phyloP scores from a whole-genome alignment of 2,329 filamentous ascomycete species.

The Monosporascus sp. region DNA sequence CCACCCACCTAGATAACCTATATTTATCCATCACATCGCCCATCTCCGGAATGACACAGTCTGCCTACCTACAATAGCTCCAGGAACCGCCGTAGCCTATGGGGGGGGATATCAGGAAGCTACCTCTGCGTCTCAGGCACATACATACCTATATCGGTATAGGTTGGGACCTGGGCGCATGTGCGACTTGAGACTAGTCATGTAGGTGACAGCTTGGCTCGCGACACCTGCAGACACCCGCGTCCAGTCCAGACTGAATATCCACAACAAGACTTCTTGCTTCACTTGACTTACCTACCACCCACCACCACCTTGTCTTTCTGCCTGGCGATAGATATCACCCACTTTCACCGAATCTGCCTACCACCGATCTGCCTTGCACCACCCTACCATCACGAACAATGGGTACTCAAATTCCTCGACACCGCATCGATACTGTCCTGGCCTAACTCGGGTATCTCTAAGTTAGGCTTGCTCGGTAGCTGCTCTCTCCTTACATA shows the following conservation, averaged over 20 bases:
- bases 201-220: constrained; percentile 9
- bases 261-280: not conserved
- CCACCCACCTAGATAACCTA: not conserved
- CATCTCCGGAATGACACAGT: constrained; percentile 18
- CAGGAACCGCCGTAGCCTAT: too few species aligned
- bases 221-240: constrained; percentile 23
- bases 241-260: constrained; percentile 15
- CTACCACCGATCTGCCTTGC: not conserved
- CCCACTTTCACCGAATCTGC: not conserved
- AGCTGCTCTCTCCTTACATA: not conserved
- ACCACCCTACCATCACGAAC: not conserved
- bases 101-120: too few species aligned
- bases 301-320: not conserved
- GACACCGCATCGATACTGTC: not conserved
- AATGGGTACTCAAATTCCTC: not conserved
- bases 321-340: not conserved
- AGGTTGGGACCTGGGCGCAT: not conserved
- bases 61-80: constrained; percentile 11
- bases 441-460: not conserved
- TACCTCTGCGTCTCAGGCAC: not conserved
- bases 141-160: not conserved
- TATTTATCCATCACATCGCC: constrained; percentile 4
- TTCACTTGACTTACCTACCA: not conserved
- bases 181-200: not conserved
- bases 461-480: not conserved